Percentiles rank a stretch among this genome's conserved stretches.
Conservation (phyloP, 805 yeast species). For the Yamadazyma philogaea region DNA sequence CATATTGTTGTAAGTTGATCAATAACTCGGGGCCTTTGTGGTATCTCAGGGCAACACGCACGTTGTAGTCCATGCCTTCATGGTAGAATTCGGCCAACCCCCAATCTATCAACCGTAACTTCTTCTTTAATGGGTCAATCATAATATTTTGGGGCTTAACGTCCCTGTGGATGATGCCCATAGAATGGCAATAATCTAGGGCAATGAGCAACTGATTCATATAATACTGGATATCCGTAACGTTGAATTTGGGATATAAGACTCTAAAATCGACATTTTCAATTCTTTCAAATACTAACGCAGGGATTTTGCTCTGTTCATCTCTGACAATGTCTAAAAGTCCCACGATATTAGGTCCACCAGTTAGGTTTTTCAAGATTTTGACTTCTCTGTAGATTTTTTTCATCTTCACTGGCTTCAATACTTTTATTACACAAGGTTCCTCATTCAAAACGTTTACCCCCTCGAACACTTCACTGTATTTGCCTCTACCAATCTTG, state of each 20-base stretch:
- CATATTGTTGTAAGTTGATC: constrained; percentile 79
- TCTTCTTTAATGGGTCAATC: constrained; percentile 72
- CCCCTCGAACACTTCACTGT: constrained; percentile 91
- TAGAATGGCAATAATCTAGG: constrained; percentile 82
- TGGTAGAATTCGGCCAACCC: constrained; percentile 93
- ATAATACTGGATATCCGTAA: constrained; percentile 74
- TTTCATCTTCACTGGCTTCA: constrained; percentile 90
- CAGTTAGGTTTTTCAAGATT: constrained; percentile 77
- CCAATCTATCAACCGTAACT: constrained; percentile 85
- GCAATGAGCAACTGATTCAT: constrained; percentile 80
- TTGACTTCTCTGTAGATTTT: constrained; percentile 89
- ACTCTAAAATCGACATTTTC: constrained; percentile 84
- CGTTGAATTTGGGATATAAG: constrained; percentile 75
- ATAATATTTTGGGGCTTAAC: constrained; percentile 92
- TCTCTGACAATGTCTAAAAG: constrained; percentile 86
- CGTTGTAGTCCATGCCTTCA: constrained; percentile 84
- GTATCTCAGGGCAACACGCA: constrained; percentile 87
- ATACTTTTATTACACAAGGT: constrained; percentile 81
- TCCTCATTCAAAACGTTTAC: constrained; percentile 58
- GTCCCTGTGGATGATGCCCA: constrained; percentile 94
- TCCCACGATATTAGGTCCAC: constrained; percentile 78
- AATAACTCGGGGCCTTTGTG: constrained; percentile 90
- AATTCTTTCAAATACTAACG: constrained; percentile 79
- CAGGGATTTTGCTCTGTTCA: constrained; percentile 80
- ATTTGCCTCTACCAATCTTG: constrained; percentile 89